Conservation (phyloP, 2,329 filamentous ascomycete genomes). For the Aspergillus fumigatiaffinis region DNA sequence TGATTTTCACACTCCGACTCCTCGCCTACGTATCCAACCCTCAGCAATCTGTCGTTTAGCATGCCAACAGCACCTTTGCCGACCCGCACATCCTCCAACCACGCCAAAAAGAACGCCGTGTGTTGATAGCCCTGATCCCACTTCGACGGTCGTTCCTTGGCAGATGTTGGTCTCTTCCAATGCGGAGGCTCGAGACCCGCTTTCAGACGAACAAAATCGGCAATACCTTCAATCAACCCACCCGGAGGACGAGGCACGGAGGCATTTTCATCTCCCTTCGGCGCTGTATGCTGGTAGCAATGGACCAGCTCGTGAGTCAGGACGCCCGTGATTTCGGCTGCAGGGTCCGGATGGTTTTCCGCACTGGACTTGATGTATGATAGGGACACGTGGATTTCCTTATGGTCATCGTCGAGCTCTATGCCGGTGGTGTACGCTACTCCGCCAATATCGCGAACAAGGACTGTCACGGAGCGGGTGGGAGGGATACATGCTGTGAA, state of each 20-base stretch:
- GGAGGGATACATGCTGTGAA: slow-evolving; percentile 46
- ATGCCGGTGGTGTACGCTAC: slow-evolving; percentile 85
- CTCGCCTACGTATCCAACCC: slow-evolving; percentile 34
- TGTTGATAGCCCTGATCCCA: slow-evolving; percentile 91
- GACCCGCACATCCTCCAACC: slow-evolving; percentile 70
- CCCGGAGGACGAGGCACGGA: slow-evolving; percentile 48
- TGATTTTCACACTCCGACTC: slow-evolving; percentile 5
- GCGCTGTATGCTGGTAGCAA: slow-evolving; percentile 79
- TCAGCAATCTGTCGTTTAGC: slow-evolving; percentile 37
- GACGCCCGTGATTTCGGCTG: slow-evolving; percentile 72
- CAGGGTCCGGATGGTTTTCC: slow-evolving; percentile 19
- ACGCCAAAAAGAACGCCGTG: slow-evolving; percentile 87
- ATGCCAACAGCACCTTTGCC: slow-evolving; percentile 63
- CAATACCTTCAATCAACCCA: slow-evolving; percentile 84
- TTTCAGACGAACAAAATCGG: slow-evolving; percentile 83
- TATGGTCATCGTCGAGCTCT: slow-evolving; percentile 78
- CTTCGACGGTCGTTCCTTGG: slow-evolving; percentile 50
- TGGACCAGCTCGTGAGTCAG: slow-evolving; percentile 91
- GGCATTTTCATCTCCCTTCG: slow-evolving; percentile 26
- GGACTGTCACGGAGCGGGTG: slow-evolving; percentile 81
- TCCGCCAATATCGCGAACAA: slow-evolving; percentile 73
- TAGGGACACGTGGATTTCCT: slow-evolving; percentile 86
- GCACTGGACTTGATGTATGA: slow-evolving; percentile 58
- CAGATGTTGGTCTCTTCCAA: slow-evolving; percentile 60
- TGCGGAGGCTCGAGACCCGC: slow-evolving; percentile 73